Percentiles rank a stretch among this genome's conserved stretches.
phyloP scores from a whole-genome alignment of 2,329 filamentous ascomycete species.

The Penicillium sp. region DNA sequence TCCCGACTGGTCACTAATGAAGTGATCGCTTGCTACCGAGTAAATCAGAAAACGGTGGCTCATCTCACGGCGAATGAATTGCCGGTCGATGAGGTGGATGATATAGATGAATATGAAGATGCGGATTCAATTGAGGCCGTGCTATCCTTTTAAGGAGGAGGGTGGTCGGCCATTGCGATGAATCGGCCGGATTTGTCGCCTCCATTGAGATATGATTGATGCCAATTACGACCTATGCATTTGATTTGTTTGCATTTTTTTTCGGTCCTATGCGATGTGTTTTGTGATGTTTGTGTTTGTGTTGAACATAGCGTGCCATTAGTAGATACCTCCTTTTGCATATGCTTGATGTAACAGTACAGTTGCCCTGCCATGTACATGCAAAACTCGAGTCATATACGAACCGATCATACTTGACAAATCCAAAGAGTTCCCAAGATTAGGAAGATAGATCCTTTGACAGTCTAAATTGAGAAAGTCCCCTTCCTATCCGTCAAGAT shows the following conservation, averaged over 20 bases:
- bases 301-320: not conserved
- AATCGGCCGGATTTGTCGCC: conserved; percentile 19
- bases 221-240: not conserved
- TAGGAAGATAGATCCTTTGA: not conserved
- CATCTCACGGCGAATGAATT: conserved; percentile 26
- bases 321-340: not conserved
- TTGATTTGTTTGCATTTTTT: conserved; percentile 14
- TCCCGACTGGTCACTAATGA: conserved; percentile 29
- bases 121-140: conserved; percentile 32
- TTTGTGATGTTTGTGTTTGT: not conserved
- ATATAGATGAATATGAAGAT: conserved; percentile 28
- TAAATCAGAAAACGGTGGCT: conserved; percentile 32
- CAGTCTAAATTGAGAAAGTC: not conserved
- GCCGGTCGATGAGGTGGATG: conserved; percentile 12
- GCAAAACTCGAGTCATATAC: not conserved
- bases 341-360: not conserved
- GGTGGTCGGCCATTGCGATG: conserved; percentile 5
- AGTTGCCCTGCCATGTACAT: too few relatives aligned
- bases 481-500: not conserved
- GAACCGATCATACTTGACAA: not conserved
- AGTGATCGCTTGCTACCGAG: conserved; percentile 30
- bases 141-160: conserved; percentile 17
- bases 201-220: conserved; percentile 21
- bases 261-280: conserved; percentile 2
- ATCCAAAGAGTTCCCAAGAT: too few relatives aligned